Base-by-base conservation (phyloP, 2,329 filamentous ascomycete species). In the Orbilia oligospora region DNA sequence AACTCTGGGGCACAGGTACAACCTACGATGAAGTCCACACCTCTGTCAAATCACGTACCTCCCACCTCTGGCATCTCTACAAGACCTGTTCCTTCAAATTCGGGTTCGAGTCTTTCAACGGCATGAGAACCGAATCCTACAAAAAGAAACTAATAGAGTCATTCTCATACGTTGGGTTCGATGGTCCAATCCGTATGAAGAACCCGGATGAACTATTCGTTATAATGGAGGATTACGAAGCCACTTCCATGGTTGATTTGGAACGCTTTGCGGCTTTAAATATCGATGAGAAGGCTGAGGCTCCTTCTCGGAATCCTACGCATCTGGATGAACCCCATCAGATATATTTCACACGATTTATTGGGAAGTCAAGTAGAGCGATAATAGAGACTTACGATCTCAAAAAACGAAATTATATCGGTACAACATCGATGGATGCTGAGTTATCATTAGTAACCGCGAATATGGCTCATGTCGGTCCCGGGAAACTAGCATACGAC, bases 341-440 rank as follows among this genome's bases (percentile, higher is more conserved):
- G 22, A 27, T 79, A 36, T 79, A 79, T 55, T 88, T 98, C 27
- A 93, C 93, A 10, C 90, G 94, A 8, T 89, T 89, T 71, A 84
- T 98, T 24, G 91, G 87, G 1, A 86, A 86, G 12, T 91, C 92
- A 1, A 89, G 88, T 2, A 88, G 95, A 53, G 89, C 92, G 67
- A 87, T 91, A 4, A 87, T 93, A 36, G 86, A 89, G 41, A 91
- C 88, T 24, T 97, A 94, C 82, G 94, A 97, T 83, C 87, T 99
- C 22, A 99, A 99, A 87, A 97, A 97, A 85, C 88, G 96, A 30
- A 88, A 89, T 46, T 99, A 99, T 83, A 98, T 99, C 82, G 93
- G 92, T 81, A 98, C 95, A 0, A 99, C 96, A 0, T 96, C 93
- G 55, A 98, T 99, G 96, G 96, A 99, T 83, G 92, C 95, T 0